A percentile compares a stretch with the other conserved stretches of the same genome.
Conservation (phyloP, 345 rosid species). For the Streptanthus diversifolius region DNA sequence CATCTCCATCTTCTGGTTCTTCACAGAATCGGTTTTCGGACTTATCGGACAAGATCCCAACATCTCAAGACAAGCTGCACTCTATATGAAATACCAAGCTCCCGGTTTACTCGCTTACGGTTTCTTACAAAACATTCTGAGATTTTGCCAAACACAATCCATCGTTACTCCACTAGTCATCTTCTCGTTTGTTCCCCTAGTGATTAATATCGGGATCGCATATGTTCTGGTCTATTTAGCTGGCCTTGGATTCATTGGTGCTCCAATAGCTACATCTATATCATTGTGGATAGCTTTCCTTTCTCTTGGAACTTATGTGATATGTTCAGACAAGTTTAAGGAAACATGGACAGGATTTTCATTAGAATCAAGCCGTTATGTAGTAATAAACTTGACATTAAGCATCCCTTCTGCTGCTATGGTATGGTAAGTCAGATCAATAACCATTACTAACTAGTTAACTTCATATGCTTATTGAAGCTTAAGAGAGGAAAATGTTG, state of each 20-base stretch:
- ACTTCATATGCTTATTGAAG: background rate
- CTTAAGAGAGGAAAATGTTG: background rate
- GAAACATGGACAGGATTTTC: slow-evolving; percentile 66
- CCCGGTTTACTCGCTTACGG: slow-evolving; percentile 66
- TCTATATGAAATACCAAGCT: slow-evolving; percentile 55
- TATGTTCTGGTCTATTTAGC: slow-evolving; percentile 45
- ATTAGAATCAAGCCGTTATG: slow-evolving; percentile 33
- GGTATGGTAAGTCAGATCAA: slow-evolving; percentile 53
- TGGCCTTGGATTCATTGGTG: slow-evolving; percentile 56
- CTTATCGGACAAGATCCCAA: slow-evolving; percentile 56
- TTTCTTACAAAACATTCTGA: slow-evolving; percentile 58
- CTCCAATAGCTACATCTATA: slow-evolving; percentile 66
- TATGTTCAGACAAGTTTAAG: slow-evolving; percentile 37
- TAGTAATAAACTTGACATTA: slow-evolving; percentile 39
- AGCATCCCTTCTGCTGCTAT: slow-evolving; percentile 74
- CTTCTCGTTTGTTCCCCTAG: slow-evolving; percentile 44
- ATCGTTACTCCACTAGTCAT: slow-evolving; percentile 44
- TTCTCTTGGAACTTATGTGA: slow-evolving; percentile 44
- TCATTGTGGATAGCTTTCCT: slow-evolving; percentile 59
- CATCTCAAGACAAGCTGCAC: slow-evolving; percentile 53
- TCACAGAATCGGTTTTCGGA: slow-evolving; percentile 47
- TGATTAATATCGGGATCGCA: slow-evolving; percentile 44
- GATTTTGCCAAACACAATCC: slow-evolving; percentile 79
- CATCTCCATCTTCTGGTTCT: slow-evolving; percentile 58
- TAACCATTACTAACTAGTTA: background rate